These are phyloP conservation scores for Medicago arabica DNA, from an alignment of 306 rosid species.

Conservation along the genomic window DNA sequence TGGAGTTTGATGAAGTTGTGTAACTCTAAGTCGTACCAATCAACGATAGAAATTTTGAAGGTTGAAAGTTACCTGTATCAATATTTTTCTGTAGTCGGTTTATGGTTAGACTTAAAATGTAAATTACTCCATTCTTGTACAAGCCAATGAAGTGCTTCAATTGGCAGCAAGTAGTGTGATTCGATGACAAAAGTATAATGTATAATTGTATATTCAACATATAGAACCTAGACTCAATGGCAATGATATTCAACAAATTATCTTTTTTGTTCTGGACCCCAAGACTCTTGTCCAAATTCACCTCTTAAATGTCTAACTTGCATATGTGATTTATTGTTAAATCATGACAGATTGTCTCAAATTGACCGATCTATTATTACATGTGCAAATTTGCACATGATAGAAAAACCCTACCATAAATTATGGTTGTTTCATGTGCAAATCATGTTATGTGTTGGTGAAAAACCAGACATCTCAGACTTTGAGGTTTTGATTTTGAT, in stretches of 20 bases:
- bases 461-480: slow-evolving; percentile 79
- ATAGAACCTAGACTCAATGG: not conserved
- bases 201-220: slow-evolving; percentile 25
- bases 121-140: slow-evolving; percentile 25
- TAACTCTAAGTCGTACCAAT: slow-evolving; percentile 21
- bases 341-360: not conserved
- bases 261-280: slow-evolving; percentile 2
- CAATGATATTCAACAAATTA: slow-evolving; percentile 20
- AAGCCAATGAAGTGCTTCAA: not conserved
- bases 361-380: no score
- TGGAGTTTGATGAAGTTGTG: slow-evolving; percentile 12
- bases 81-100: slow-evolving; percentile 9
- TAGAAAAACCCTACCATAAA: no score
- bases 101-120: not conserved
- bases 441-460: slow-evolving; percentile 59
- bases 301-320: no score
- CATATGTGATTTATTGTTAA: not conserved
- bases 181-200: slow-evolving; percentile 51
- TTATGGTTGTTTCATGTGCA: not conserved
- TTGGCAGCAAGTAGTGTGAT: slow-evolving; percentile 58
- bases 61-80: slow-evolving; percentile 62
- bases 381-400: no score
- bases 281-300: no score
- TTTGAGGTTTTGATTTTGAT: slow-evolving; percentile 83
- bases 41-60: not conserved